A percentile compares a stretch with the other conserved stretches of the same genome.
Evolutionary conservation across 139 green algal genomes (phyloP).

Genomic region (Chlorella ohadii): DNA sequence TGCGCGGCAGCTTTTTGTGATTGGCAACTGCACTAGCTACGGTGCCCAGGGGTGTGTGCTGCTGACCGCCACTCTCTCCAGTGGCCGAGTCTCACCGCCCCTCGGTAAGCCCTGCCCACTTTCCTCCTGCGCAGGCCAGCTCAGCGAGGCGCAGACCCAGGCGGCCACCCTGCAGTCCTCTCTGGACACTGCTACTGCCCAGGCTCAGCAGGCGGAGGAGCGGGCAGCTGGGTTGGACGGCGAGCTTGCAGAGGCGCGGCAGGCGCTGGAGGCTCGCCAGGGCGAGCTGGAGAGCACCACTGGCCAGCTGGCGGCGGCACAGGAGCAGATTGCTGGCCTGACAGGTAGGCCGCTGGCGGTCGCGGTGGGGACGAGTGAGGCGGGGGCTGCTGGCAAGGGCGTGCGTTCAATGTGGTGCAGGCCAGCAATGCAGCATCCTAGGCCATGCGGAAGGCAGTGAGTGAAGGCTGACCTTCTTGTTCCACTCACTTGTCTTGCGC

Average conservation of each 20-base stretch:
- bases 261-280: background rate
- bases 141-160: conserved; percentile 19
- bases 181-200: background rate
- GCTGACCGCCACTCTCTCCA: too few species aligned
- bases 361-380: background rate
- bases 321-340: background rate
- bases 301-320: background rate
- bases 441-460: too few species aligned
- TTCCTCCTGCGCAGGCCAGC: conserved; percentile 20
- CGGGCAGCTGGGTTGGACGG: background rate
- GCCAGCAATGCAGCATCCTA: too few species aligned
- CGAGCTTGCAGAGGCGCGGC: background rate
- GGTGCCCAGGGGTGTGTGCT: too few species aligned
- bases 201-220: conserved; percentile 5
- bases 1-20: background rate
- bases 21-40: background rate
- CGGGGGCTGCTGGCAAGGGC: background rate
- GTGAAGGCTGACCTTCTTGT: background rate
- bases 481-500: background rate
- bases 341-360: background rate
- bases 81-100: too few species aligned
- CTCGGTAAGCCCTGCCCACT: background rate
- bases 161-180: conserved; percentile 8
- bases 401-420: too few species aligned
- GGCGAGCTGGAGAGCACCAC: background rate